These are phyloP conservation scores for Xerocomus brunneocitrinus DNA, from an alignment of 768 basidiomycete species.

Conservation along the genomic window DNA sequence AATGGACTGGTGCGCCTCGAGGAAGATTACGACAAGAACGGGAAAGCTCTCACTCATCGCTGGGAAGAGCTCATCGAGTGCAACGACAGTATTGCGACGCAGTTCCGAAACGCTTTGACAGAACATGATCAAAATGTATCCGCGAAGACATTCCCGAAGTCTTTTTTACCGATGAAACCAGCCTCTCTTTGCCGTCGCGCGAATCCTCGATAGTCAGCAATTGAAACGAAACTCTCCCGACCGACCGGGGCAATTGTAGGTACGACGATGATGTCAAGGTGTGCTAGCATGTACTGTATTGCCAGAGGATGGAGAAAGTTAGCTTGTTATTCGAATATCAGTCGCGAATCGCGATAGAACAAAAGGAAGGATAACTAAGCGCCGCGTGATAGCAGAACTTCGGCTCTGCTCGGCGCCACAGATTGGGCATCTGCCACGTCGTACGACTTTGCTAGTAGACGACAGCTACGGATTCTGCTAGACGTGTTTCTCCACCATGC, in stretches of 20 bases:
- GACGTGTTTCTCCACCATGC: slow-evolving; percentile 6
- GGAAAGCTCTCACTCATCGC: slow-evolving; percentile 36
- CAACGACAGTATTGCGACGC: slow-evolving; percentile 33
- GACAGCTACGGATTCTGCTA: not conserved
- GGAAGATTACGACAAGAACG: slow-evolving; percentile 44
- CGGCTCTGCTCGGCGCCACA: no score
- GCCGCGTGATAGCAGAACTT: no score
- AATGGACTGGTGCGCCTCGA: slow-evolving; percentile 54
- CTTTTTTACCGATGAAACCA: slow-evolving; percentile 35
- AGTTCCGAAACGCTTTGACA: slow-evolving; percentile 38
- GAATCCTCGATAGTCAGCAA: slow-evolving; percentile 4
- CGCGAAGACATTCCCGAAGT: slow-evolving; percentile 47
- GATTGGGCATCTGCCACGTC: no score
- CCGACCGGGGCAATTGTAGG: not conserved
- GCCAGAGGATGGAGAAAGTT: not conserved
- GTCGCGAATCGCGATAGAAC: no score
- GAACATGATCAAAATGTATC: slow-evolving; percentile 47
- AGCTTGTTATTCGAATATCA: not conserved
- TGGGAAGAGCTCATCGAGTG: slow-evolving; percentile 42
- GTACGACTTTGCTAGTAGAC: no score
- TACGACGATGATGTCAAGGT: not conserved
- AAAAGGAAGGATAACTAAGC: no score
- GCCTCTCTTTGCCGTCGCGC: slow-evolving; percentile 5
- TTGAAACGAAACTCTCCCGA: not conserved
- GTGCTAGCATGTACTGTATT: not conserved